Evolutionary conservation across 2,329 filamentous ascomycete species (phyloP).

Genomic region (Aspergillus glaucus): DNA sequence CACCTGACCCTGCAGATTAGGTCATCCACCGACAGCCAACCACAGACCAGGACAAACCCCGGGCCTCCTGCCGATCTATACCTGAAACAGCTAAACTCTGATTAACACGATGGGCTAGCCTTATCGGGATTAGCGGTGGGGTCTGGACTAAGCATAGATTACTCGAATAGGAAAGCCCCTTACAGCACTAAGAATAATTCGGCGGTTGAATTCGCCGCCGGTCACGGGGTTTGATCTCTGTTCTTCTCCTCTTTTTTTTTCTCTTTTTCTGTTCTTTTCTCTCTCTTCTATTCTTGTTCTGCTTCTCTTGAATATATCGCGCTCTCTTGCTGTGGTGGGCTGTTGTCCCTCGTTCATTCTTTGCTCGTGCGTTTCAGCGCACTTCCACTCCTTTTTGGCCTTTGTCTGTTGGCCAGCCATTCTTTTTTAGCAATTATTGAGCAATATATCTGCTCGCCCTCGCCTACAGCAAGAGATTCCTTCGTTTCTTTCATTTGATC

Average conservation of each 20-base stretch:
- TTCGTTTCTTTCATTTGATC: neutral
- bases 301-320: neutral
- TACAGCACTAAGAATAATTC: no score
- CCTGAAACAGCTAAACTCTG: no score
- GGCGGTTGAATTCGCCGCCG: neutral
- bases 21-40: no score
- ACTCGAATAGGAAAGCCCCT: no score
- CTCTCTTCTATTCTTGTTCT: slow-evolving; percentile 1
- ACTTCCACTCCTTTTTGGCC: slow-evolving; percentile 21
- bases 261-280: slow-evolving; percentile 3
- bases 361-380: slow-evolving; percentile 22
- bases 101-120: no score
- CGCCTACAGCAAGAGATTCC: neutral
- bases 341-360: slow-evolving; percentile 11
- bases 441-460: neutral
- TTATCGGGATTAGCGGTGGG: no score
- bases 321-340: slow-evolving; percentile 12
- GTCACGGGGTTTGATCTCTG: neutral
- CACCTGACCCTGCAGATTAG: no score
- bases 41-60: no score
- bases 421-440: neutral
- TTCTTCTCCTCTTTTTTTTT: neutral
- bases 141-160: no score
- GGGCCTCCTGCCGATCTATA: no score
- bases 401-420: neutral